These are phyloP conservation scores for Monilinia aucupariae DNA, from an alignment of 2,329 filamentous ascomycete genomes.

Conservation along the genomic window DNA sequence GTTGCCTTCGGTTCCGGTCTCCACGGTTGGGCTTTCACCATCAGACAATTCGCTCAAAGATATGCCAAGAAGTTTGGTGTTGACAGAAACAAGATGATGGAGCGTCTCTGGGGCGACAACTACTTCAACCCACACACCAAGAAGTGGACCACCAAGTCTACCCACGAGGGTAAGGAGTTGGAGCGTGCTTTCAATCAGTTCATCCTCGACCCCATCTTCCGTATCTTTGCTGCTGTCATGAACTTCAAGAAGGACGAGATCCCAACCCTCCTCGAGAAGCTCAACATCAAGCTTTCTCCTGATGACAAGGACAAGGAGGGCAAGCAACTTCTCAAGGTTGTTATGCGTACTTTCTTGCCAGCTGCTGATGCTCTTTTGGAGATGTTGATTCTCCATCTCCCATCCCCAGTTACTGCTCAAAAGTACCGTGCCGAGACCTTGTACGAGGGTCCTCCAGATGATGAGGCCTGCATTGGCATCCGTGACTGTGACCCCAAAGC, in stretches of 20 bases:
- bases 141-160: slow-evolving; percentile 94
- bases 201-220: slow-evolving; percentile 99
- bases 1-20: slow-evolving; percentile 99
- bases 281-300: slow-evolving; percentile 79
- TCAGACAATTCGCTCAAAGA: slow-evolving; percentile 91
- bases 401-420: slow-evolving; percentile 92
- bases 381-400: slow-evolving; percentile 99
- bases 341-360: slow-evolving; percentile 98
- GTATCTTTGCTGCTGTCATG: slow-evolving; percentile 94
- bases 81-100: slow-evolving; percentile 99
- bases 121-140: slow-evolving; percentile 99
- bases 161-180: slow-evolving; percentile 77
- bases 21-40: slow-evolving; percentile 99
- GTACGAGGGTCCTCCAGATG: slow-evolving; percentile 94
- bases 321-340: slow-evolving; percentile 94
- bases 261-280: slow-evolving; percentile 77
- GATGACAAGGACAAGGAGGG: slow-evolving; percentile 93
- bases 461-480: slow-evolving; percentile 91
- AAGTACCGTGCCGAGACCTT: slow-evolving; percentile 97
- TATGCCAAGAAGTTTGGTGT: slow-evolving; percentile 99
- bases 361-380: slow-evolving; percentile 96
- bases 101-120: slow-evolving; percentile 99
- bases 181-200: slow-evolving; percentile 99
- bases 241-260: slow-evolving; percentile 98
- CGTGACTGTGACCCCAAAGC: slow-evolving; percentile 97